These are phyloP conservation scores for Tetrahymena thermophila DNA, from an alignment of 73 alveolate species.

Conservation along the genomic window DNA sequence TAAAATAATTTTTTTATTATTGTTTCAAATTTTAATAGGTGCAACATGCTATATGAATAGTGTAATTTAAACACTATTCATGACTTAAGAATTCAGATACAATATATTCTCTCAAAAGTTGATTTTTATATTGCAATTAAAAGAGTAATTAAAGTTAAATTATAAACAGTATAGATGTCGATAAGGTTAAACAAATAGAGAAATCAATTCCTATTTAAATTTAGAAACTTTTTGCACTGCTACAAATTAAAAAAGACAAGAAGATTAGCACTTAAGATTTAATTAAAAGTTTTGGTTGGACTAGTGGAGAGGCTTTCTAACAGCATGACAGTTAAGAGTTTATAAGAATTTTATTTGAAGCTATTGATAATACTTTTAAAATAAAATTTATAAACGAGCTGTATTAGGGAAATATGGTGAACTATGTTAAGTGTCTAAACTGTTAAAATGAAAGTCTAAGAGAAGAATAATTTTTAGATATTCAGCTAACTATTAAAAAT, in stretches of 20 bases:
- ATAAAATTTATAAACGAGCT: constrained; percentile 62
- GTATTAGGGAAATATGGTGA: constrained; percentile 70
- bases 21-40: constrained; percentile 50
- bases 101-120: constrained; percentile 43
- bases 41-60: constrained; percentile 96
- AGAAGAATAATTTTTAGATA: constrained; percentile 69
- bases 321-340: constrained; percentile 78
- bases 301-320: constrained; percentile 40
- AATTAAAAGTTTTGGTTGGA: constrained; percentile 67
- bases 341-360: constrained; percentile 93
- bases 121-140: neutral
- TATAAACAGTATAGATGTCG: constrained; percentile 36
- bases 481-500: constrained; percentile 82
- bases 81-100: constrained; percentile 88
- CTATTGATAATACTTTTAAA: constrained; percentile 72
- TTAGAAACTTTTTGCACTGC: constrained; percentile 55
- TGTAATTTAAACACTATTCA: constrained; percentile 83
- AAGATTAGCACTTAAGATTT: constrained; percentile 53
- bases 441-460: constrained; percentile 74
- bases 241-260: constrained; percentile 37
- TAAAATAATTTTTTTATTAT: neutral
- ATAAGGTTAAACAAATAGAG: constrained; percentile 50
- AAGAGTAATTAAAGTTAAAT: neutral
- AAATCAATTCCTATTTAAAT: constrained; percentile 64
- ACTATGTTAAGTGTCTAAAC: constrained; percentile 75